Evolutionary conservation across 2,329 filamentous ascomycete species (phyloP).

Genomic region (Spiromastix sp.): DNA sequence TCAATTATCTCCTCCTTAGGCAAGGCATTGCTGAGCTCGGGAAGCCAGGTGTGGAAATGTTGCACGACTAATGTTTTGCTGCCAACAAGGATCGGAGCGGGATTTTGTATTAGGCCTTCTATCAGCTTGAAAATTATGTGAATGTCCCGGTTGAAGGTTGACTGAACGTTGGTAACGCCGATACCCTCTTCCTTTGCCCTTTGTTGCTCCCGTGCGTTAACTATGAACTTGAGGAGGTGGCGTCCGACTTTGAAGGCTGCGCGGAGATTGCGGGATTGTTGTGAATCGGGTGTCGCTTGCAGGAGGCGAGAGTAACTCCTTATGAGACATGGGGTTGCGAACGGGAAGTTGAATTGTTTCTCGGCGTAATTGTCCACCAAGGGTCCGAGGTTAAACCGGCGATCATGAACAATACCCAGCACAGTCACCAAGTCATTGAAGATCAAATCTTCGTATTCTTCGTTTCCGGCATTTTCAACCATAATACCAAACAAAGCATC

Average conservation of each 20-base stretch:
- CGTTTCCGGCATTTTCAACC: conserved; percentile 80
- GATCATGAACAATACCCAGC: conserved; percentile 85
- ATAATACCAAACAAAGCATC: conserved; percentile 85
- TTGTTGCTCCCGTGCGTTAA: conserved; percentile 77
- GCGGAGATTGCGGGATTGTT: conserved; percentile 72
- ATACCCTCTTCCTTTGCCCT: conserved; percentile 80
- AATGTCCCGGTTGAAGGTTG: conserved; percentile 72
- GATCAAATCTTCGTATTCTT: conserved; percentile 84
- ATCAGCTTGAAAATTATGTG: conserved; percentile 82
- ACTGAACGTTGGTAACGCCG: conserved; percentile 62
- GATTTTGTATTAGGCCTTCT: conserved; percentile 80
- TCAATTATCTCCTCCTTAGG: conserved; percentile 77
- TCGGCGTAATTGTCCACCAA: conserved; percentile 88
- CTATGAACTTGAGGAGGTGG: conserved; percentile 89
- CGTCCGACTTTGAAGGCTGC: conserved; percentile 91
- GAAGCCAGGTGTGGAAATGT: conserved; percentile 96
- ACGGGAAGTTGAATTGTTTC: conserved; percentile 82
- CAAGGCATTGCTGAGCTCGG: conserved; percentile 69
- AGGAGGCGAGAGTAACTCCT: conserved; percentile 77
- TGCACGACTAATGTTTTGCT: conserved; percentile 93
- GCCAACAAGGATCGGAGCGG: conserved; percentile 74
- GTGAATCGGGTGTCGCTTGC: conserved; percentile 69
- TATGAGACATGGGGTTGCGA: conserved; percentile 78
- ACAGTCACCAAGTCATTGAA: conserved; percentile 86
- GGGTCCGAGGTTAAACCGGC: conserved; percentile 82